Evolutionary conservation across 1,284 basidiomycete genomes (phyloP), one percentile per base, ranked within the genome.

Genomic region (Microbotryum saponariae): DNA sequence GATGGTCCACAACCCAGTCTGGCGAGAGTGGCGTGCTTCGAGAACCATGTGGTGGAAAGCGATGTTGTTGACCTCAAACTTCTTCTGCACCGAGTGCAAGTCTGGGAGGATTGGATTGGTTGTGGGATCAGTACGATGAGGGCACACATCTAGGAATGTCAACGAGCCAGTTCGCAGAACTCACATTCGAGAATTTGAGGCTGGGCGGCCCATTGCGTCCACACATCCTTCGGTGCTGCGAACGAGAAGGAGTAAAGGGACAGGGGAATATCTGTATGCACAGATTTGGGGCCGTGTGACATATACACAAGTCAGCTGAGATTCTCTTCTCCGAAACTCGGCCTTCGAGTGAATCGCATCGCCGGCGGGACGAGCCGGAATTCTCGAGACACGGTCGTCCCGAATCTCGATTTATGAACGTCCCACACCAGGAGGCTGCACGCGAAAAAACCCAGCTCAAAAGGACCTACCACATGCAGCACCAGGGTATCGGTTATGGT

Each of bases 191-290:
- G 27, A 25, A 67, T 65, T 31, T 54, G 46, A 12, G 42, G 46
- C 21, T 62, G 63, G 1, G 51, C 55, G 1, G 64, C 64, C 67
- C 67, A 68, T 25, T 66, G 62, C 20, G 29, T 57, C 27, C 45
- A n/a, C 21, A 62, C 53, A 23, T 59, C 55, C 51, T 46, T 50
- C 0, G 64, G 59, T 9, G 64, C 59, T 6, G 25, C 53, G 56
- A 66, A 62, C 59, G 65, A 67, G 60, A 63, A 69, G 2, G 63
- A 65, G 61, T 69, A 69, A 10, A 68, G 53, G 16, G 62, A 57
- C 53, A 68, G 37, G 0, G 67, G 66, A 21, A 68, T 66, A 53
- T 68, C 66, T 42, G 12, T 6, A 42, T 42, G 37, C 37, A 42
- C 37, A 42, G 1, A 42, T 42, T 42, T 12, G 37, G 14, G 37